Conservation (phyloP, 352 stramenopile species). For the Hyphochytrium catenoides region DNA sequence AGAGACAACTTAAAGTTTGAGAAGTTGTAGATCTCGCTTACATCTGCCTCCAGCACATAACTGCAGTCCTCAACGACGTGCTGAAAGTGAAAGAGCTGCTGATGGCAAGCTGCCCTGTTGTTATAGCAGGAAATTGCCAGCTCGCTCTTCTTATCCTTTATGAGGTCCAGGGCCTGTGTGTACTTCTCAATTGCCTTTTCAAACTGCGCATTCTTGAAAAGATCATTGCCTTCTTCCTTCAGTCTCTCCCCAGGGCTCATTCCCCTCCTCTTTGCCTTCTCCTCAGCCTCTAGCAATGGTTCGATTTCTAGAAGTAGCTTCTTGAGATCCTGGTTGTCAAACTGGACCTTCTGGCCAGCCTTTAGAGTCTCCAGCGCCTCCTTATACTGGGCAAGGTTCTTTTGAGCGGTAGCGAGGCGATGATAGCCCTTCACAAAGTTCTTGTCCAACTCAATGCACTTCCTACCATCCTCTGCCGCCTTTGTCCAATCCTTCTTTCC, state of each 20-base stretch:
- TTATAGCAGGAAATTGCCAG: conserved; percentile 77
- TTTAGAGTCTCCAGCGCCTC: conserved; percentile 45
- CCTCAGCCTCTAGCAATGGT: conserved; percentile 30
- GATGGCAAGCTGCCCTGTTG: conserved; percentile 85
- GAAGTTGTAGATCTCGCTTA: neutral
- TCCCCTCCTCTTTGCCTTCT: conserved; percentile 29
- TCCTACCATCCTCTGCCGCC: conserved; percentile 51
- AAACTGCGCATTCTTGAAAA: conserved; percentile 69
- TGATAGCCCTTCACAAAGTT: conserved; percentile 90
- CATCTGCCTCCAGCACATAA: conserved; percentile 74
- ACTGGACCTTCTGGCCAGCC: conserved; percentile 39
- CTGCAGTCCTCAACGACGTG: conserved; percentile 81
- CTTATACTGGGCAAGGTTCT: conserved; percentile 49
- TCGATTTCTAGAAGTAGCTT: conserved; percentile 35
- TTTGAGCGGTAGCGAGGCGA: conserved; percentile 71
- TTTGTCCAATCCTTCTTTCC: conserved; percentile 39
- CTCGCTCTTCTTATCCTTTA: conserved; percentile 32
- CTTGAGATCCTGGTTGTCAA: conserved; percentile 58
- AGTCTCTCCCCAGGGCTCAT: conserved; percentile 57
- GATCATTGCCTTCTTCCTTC: conserved; percentile 77
- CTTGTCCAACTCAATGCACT: conserved; percentile 72
- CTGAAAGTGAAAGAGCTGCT: conserved; percentile 91
- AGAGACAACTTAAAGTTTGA: too few relatives aligned
- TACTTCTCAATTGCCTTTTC: conserved; percentile 76
- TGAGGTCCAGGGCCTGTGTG: conserved; percentile 66